Evolutionary conservation across 2,329 filamentous ascomycete genomes (phyloP).

Genomic region (Phyllosticta citribraziliensis): DNA sequence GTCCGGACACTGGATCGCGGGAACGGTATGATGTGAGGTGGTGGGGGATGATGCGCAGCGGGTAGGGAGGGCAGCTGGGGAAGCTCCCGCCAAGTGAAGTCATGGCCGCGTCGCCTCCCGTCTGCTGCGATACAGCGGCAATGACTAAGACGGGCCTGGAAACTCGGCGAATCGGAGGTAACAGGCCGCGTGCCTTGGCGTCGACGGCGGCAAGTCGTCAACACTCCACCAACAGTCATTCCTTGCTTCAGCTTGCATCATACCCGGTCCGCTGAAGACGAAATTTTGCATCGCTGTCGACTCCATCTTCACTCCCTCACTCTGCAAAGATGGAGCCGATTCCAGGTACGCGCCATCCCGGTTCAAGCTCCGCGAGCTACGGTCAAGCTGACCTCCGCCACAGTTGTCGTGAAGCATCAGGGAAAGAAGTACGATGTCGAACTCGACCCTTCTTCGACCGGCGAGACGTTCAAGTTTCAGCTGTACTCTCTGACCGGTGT

Average conservation of each 20-base stretch:
- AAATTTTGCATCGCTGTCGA: neutral
- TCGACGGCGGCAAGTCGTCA: neutral
- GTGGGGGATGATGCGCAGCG: constrained; percentile 10
- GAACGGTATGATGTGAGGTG: constrained; percentile 6
- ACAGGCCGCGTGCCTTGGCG: neutral
- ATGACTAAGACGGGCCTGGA: neutral
- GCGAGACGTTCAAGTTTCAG: constrained; percentile 92
- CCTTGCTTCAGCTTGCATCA: neutral
- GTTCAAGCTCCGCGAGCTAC: neutral
- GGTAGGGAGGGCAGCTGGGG: neutral
- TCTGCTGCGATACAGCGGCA: neutral
- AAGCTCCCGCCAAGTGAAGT: neutral
- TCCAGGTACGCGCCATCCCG: constrained; percentile 8
- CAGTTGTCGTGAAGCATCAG: constrained; percentile 88
- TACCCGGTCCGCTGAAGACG: neutral
- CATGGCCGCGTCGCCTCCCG: neutral
- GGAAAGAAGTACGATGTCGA: constrained; percentile 95
- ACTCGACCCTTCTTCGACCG: constrained; percentile 71
- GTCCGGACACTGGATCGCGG: neutral
- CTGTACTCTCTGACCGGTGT: constrained; percentile 92
- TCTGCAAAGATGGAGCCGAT: constrained; percentile 3
- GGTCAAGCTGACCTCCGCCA: constrained; percentile 1
- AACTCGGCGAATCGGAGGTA: neutral
- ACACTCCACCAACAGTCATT: neutral
- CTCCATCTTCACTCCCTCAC: neutral